A percentile compares a stretch with the other conserved stretches of the same genome.
These are phyloP conservation scores for Hemerocallis citrina DNA, from an alignment of 106 monocot genomes.

Conservation along the genomic window DNA sequence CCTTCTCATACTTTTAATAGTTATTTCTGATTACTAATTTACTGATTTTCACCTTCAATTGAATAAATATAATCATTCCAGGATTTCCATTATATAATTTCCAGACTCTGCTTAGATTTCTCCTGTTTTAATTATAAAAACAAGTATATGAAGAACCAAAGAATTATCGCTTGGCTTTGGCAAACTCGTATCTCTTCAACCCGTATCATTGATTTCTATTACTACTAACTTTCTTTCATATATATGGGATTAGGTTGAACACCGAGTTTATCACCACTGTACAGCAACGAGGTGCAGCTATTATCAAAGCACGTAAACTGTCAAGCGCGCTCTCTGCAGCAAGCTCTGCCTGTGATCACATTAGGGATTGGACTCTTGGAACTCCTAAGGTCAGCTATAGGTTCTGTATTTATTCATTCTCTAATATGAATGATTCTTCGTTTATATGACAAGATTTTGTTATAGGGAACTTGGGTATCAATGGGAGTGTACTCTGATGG, in stretches of 20 bases:
- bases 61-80: too few relatives aligned
- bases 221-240: too few relatives aligned
- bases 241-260: constrained; percentile 43
- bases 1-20: too few relatives aligned
- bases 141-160: too few relatives aligned
- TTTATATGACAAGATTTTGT: not conserved
- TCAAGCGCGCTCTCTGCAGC: constrained; percentile 94
- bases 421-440: not conserved
- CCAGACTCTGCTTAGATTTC: too few relatives aligned
- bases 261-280: constrained; percentile 67
- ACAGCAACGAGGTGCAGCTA: constrained; percentile 88
- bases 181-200: too few relatives aligned
- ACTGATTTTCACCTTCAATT: too few relatives aligned
- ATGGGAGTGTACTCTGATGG: constrained; percentile 98
- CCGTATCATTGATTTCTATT: too few relatives aligned
- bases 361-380: constrained; percentile 85
- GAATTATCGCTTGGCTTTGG: too few relatives aligned
- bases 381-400: constrained; percentile 66
- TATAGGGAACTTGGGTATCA: constrained; percentile 81
- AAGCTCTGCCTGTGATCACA: constrained; percentile 86
- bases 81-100: too few relatives aligned
- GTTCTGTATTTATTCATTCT: not conserved
- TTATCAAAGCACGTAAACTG: constrained; percentile 77
- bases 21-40: too few relatives aligned
- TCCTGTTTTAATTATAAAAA: too few relatives aligned